Evolutionary conservation across 345 rosid genomes (phyloP), one percentile per base, ranked within the genome.

Genomic region (Lepidium africanum): DNA sequence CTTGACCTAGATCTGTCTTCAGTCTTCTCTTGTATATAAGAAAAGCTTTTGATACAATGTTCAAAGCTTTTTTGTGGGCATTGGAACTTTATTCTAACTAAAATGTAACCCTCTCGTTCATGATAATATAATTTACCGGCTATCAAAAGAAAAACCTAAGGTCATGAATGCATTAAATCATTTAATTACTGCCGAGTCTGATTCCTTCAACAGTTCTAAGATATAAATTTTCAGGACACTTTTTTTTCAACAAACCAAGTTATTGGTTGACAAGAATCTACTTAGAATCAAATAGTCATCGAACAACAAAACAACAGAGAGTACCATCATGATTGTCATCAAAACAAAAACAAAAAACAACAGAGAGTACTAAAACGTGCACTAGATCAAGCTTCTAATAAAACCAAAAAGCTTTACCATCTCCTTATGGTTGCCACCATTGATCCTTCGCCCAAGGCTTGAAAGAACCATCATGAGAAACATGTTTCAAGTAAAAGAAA

Each of bases 401-500:
- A 36, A 27, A 62, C 35, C 17, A 70, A 61, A 48, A 70, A n/a
- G 30, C 41, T 62, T 42, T 5, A 52, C 48, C 47, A 50, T 42
- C 62, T 42, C 15, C 39, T 2, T 52, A 41, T 3, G 75, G 46
- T 61, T 63, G 33, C 55, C 33, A 70, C 14, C 62, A 14, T 14
- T 52, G 40, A 25, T 23, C 45, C 21, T 16, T 14, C 19, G 10
- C 53, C 54, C 72, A 73, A 66, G 72, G 77, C 67, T 51, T 50
- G 60, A 66, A 73, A 66, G 56, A 55, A 66, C 72, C 77, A 23
- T 52, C 57, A 17, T 42, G 67, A 59, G 62, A 39, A 33, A 73
- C 35, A 51, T 73, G 42, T 23, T 66, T 23, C 37, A 73, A 59
- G 72, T 66, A 73, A 36, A 73, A 67, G 77, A 73, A 73, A 17